phyloP scores from a whole-genome alignment of 192 early-diverging fungal species.

The Gonapodya prolifera region DNA sequence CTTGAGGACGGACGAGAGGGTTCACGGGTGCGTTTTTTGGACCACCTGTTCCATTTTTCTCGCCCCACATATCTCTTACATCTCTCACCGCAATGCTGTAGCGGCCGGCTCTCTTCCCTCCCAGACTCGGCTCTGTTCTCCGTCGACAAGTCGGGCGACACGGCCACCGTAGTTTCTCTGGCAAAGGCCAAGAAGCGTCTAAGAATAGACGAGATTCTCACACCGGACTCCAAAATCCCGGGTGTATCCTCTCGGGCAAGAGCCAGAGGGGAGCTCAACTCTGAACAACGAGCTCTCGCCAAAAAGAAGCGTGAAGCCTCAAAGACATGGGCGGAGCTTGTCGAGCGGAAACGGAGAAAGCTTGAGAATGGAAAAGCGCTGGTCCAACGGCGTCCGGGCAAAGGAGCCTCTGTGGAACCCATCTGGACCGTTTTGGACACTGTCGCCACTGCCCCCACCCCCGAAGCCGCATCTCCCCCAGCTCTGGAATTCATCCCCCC shows the following conservation, averaged over 20 bases:
- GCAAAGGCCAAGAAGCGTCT: slow-evolving; percentile 12
- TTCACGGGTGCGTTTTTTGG: slow-evolving; percentile 40
- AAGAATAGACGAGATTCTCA: slow-evolving; percentile 74
- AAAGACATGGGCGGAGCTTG: slow-evolving; percentile 1
- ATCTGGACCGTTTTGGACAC: not conserved
- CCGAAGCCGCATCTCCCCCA: no score
- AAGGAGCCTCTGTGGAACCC: not conserved
- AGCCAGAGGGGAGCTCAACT: not conserved
- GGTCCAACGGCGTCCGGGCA: not conserved
- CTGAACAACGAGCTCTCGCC: not conserved
- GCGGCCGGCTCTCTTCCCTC: not conserved
- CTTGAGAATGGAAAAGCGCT: not conserved
- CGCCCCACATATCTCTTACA: not conserved
- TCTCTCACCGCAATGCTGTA: not conserved
- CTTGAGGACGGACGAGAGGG: slow-evolving; percentile 50
- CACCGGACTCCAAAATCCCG: slow-evolving; percentile 50
- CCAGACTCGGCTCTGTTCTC: not conserved
- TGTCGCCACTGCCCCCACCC: not conserved
- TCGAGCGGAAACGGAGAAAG: not conserved
- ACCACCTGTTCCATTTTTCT: not conserved
- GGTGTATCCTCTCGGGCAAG: slow-evolving; percentile 20
- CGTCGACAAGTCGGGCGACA: not conserved
- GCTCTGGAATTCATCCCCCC: not conserved
- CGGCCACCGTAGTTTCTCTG: not conserved
- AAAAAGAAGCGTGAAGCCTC: not conserved